Percentiles rank a stretch among this genome's conserved stretches.
These are phyloP conservation scores for Datisca glomerata DNA, from an alignment of 306 rosid species.

Conservation along the genomic window DNA sequence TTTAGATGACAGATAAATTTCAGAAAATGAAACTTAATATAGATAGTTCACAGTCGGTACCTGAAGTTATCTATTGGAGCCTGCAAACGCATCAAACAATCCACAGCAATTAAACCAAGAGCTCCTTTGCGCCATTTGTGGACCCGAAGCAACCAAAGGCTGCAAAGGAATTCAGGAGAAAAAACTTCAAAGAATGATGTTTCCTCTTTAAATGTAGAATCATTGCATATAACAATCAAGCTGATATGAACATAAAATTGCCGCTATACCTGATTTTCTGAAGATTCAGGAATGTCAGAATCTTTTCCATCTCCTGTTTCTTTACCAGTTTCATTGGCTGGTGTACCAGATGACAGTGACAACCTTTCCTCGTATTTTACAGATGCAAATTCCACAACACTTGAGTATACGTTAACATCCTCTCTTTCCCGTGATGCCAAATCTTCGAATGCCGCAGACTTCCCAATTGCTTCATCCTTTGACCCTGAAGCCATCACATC, in stretches of 20 bases:
- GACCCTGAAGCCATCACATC: slow-evolving; percentile 5
- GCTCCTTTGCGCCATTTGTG: slow-evolving; percentile 7
- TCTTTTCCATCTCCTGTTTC: slow-evolving; percentile 19
- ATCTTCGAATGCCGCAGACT: slow-evolving; percentile 12
- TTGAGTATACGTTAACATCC: background rate
- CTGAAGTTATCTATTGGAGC: slow-evolving; percentile 10
- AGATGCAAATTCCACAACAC: background rate
- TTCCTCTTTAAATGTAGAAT: background rate
- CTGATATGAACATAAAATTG: slow-evolving; percentile 2
- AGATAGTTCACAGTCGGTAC: too few species aligned
- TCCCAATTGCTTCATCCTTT: background rate
- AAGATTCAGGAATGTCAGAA: slow-evolving; percentile 24
- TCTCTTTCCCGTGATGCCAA: slow-evolving; percentile 20
- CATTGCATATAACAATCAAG: background rate
- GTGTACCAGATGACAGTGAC: slow-evolving; percentile 17
- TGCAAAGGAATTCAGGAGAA: background rate
- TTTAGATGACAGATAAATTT: too few species aligned
- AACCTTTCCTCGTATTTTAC: background rate
- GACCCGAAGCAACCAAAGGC: slow-evolving; percentile 7
- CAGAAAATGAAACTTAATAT: too few species aligned
- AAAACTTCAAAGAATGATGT: background rate
- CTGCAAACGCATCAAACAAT: slow-evolving; percentile 13
- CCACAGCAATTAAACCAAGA: slow-evolving; percentile 16
- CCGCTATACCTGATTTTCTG: slow-evolving; percentile 50
- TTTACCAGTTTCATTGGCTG: slow-evolving; percentile 18